Evolutionary conservation across 352 stramenopile genomes (phyloP), one percentile per base, ranked within the genome.

Genomic region (Pythium dissotocum): DNA sequence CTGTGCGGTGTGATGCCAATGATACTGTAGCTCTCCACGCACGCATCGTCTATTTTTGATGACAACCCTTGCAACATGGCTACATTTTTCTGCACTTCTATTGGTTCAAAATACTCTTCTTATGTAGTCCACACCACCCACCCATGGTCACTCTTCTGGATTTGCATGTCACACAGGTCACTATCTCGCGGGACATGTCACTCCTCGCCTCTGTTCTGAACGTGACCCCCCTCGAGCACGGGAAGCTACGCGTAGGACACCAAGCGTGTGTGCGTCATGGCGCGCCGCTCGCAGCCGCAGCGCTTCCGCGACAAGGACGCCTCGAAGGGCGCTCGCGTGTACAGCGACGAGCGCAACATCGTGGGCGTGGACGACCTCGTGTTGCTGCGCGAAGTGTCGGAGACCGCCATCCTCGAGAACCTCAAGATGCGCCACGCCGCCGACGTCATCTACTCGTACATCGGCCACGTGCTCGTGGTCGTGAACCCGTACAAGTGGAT

Each of bases 401-500:
- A 96, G 69, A 85, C 72, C 48, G 80, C 84, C 44, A 95, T 96
- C 70, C 77, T 96, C 18, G 87, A 95, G 72, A 96, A 96, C 77
- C 79, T 96, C 69, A 95, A 96, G 70, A 85, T 91, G 73, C 84
- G 88, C 38, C 87, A 95, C 77, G 87, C 85, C 7, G 83, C 83
- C 6, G 87, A 95, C 73, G 78, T 93, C 58, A 96, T 96, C 71
- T 96, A 96, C 73, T 76, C 85, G 53, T 96, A 94, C 76, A 96
- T 96, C 49, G 88, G 88, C 21, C 88, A 95, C 65, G 88, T 96
- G 51, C 75, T 96, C 30, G 87, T 95, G 68, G 87, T 93, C 65
- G 83, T 95, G 61, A 95, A 95, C 64, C 88, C 88, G 42, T 97
- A 97, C 82, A 97, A 97, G 66, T 95, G 88, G 87, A 82, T 97